A percentile compares a stretch with the other conserved stretches of the same genome.
phyloP scores from a whole-genome alignment of 192 early-diverging fungal species.

The Coemansia sp. region DNA sequence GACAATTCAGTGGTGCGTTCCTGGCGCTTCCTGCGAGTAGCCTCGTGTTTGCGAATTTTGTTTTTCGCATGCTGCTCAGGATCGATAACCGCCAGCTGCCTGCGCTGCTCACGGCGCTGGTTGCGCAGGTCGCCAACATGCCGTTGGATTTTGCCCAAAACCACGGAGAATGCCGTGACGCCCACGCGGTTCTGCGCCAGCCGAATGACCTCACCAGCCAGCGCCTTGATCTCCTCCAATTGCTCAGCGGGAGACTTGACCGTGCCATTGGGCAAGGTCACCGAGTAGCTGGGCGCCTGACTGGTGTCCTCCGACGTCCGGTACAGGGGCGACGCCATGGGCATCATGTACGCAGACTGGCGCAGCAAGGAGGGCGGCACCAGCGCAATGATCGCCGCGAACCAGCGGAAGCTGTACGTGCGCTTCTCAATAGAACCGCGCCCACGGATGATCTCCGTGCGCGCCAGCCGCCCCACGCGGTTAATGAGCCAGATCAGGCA shows the following conservation, averaged over 20 bases:
- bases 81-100: slow-evolving; percentile 61
- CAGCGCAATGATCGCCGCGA: slow-evolving; percentile 80
- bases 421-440: slow-evolving; percentile 55
- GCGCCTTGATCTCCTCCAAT: slow-evolving; percentile 68
- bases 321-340: slow-evolving; percentile 78
- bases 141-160: slow-evolving; percentile 68
- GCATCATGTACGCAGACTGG: slow-evolving; percentile 62
- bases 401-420: slow-evolving; percentile 85
- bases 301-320: slow-evolving; percentile 69
- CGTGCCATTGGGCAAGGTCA: slow-evolving; percentile 4
- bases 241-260: slow-evolving; percentile 32
- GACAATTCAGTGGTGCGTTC: slow-evolving; percentile 67
- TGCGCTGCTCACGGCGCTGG: slow-evolving; percentile 63
- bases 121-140: slow-evolving; percentile 62
- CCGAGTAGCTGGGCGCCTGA: slow-evolving; percentile 9
- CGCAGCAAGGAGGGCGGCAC: slow-evolving; percentile 58
- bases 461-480: slow-evolving; percentile 31
- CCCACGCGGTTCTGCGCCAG: slow-evolving; percentile 75
- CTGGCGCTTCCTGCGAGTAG: slow-evolving; percentile 67
- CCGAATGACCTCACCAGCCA: slow-evolving; percentile 80
- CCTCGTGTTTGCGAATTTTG: slow-evolving; percentile 70
- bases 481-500: slow-evolving; percentile 51
- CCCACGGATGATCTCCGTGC: slow-evolving; percentile 48
- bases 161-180: slow-evolving; percentile 64
- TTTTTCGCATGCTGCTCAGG: slow-evolving; percentile 72